phyloP scores from a whole-genome alignment of 495 filamentous ascomycete genomes.

The Neurospora africana region DNA sequence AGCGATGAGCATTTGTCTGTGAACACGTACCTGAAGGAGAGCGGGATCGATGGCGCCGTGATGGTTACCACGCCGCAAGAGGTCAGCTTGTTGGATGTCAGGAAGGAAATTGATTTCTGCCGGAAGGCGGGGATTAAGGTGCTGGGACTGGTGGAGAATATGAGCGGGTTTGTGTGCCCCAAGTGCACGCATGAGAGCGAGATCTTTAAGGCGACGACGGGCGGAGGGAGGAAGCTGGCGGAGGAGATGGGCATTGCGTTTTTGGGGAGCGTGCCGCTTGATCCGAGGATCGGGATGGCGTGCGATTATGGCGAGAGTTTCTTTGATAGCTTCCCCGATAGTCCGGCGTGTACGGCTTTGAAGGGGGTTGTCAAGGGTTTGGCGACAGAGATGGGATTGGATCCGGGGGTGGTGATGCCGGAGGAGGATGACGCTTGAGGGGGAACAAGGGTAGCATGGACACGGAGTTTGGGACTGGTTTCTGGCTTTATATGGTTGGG shows the following conservation, averaged over 20 bases:
- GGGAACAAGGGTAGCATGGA: not conserved
- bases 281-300: constrained; percentile 88
- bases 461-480: not conserved
- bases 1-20: constrained; percentile 91
- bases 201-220: constrained; percentile 88
- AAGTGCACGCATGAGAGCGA: constrained; percentile 71
- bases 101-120: constrained; percentile 96
- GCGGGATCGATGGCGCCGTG: constrained; percentile 84
- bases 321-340: constrained; percentile 85
- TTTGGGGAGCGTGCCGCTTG: constrained; percentile 82
- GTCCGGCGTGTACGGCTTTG: constrained; percentile 72
- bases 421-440: constrained; percentile 15
- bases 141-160: constrained; percentile 91
- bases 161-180: constrained; percentile 92
- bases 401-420: constrained; percentile 26
- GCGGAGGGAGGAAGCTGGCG: constrained; percentile 69
- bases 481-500: not conserved
- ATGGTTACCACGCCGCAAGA: constrained; percentile 93
- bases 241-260: constrained; percentile 79
- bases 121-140: constrained; percentile 83
- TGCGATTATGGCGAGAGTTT: constrained; percentile 98
- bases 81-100: constrained; percentile 80
- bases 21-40: constrained; percentile 76
- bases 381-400: constrained; percentile 50
- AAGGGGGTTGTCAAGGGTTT: constrained; percentile 64